Evolutionary conservation across 768 basidiomycete genomes (phyloP), one percentile per base, ranked within the genome.

Genomic region (Sporobolomyces roseus): DNA sequence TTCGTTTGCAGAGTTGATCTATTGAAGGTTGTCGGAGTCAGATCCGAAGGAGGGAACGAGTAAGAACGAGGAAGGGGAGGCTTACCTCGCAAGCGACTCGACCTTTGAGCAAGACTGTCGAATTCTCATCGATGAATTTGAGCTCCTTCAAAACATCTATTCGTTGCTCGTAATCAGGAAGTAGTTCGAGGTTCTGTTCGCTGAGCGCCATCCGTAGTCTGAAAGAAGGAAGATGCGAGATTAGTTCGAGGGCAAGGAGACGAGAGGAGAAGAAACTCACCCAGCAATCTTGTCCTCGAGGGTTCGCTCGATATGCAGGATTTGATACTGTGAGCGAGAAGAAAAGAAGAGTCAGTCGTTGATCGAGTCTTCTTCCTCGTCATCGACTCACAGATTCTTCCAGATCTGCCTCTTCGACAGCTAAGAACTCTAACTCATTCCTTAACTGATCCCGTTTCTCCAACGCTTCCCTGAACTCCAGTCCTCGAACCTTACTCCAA

Each of bases 1-100:
- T 75, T 98, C 96, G 70, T 91, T 91, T n/a, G 89, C 91, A 10
- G 94, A 97, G 78, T 99, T 99, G 77, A 99, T 98, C 93, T 97
- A 75, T 30, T 65, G 41, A 65, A 36, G 43, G 32, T 25, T 32
- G 33, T 29, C n/a, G 46, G 30, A 2, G 48, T 30, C 50, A 27
- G 19, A 17, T 17, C n/a, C n/a, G n/a, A n/a, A n/a, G n/a, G n/a
- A n/a, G n/a, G n/a, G n/a, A n/a, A n/a, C 19, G 27, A 43, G 36
- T 38, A 3, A 33, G 16, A 19, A 63, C n/a, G 29, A 29, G 23
- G 25, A 52, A 21, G 58, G 2, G 58, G 9, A 33, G 50, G 77
- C 80, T 59, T 66, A 93, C 93, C 83, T 99, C 96, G 81, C 96
- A 99, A 36, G 96, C 96, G 21, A 99, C 96, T 55, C 96, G 86